Evolutionary conservation across 768 basidiomycete species (phyloP), one percentile per base, ranked within the genome.

Genomic region (Collybia nuda): DNA sequence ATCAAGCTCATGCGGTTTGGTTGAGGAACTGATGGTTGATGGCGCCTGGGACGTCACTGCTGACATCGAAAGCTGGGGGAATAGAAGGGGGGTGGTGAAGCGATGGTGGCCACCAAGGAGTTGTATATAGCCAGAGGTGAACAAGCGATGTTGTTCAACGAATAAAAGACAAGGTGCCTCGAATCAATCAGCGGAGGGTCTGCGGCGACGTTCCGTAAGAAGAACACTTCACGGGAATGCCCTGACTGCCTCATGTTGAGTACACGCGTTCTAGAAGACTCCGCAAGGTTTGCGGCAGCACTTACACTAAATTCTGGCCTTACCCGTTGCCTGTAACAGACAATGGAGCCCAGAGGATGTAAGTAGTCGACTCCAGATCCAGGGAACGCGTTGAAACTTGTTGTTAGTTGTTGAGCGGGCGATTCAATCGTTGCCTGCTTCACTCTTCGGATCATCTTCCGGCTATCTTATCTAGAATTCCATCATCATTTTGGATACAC

Each of bases 231-330:
- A 69, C 67, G 67, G 66, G 70, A 71, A 71, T 67, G 67, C 65
- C 70, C 72, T 72, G 67, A 61, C 55, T 71, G 79, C 80, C 78
- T 81, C 80, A 76, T 82, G 79, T 79, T 72, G 56, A 75, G 69
- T 59, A 68, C 77, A 77, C 76, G 74, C 72, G 74, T 70, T 67
- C 60, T 62, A 63, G 65, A 67, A 67, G 56, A 49, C 52, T 49
- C 26, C 35, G 43, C 38, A 45, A 55, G 53, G 44, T 51, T 54
- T 52, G 39, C 28, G 29, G 44, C 40, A 29, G 53, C 53, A 63
- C 64, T 66, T 55, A 65, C 70, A 56, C 54, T 53, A 44, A 50
- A 52, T 44, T 38, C 48, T 53, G 40, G 29, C 42, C 40, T 48
- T 44, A 37, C 37, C 49, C 40, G 43, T 55, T 39, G 45, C 52